Evolutionary conservation across 1,284 basidiomycete genomes (phyloP).

Genomic region (Sanguinoderma infundibulare): DNA sequence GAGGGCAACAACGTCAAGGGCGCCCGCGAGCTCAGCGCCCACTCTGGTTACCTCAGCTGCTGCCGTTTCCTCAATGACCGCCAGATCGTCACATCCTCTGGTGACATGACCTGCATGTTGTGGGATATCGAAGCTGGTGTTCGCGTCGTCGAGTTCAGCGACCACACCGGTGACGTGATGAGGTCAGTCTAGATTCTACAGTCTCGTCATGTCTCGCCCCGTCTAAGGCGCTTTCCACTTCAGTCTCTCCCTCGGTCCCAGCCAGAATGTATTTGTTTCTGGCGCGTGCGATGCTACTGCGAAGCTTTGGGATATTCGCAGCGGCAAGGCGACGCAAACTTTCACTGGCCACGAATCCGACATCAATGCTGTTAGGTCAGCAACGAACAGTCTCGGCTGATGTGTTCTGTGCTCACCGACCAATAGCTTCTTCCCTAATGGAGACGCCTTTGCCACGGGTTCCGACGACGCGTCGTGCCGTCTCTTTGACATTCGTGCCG

Average conservation of each 20-base stretch:
- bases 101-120: constrained; percentile 99
- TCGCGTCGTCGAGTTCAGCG: constrained; percentile 94
- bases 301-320: constrained; percentile 98
- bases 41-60: constrained; percentile 97
- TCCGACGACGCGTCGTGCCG: constrained; percentile 99
- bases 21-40: constrained; percentile 91
- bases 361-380: constrained; percentile 97
- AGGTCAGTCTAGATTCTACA: constrained; percentile 60
- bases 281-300: constrained; percentile 98
- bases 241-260: constrained; percentile 92
- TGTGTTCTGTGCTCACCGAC: constrained; percentile 5
- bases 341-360: constrained; percentile 99
- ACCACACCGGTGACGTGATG: constrained; percentile 99
- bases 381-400: constrained; percentile 27
- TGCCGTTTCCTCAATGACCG: constrained; percentile 98
- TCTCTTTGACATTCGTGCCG: constrained; percentile 96
- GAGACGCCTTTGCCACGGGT: constrained; percentile 97
- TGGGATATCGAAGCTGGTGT: constrained; percentile 99
- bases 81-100: constrained; percentile 96
- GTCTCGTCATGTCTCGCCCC: constrained; percentile 15
- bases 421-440: constrained; percentile 96
- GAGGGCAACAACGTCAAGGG: constrained; percentile 76
- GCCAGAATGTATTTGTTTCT: constrained; percentile 96
- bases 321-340: constrained; percentile 95
- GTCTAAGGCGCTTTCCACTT: constrained; percentile 1